Evolutionary conservation across 1,139 yeast species (phyloP).

Genomic region (Geotrichum bryndzae): DNA sequence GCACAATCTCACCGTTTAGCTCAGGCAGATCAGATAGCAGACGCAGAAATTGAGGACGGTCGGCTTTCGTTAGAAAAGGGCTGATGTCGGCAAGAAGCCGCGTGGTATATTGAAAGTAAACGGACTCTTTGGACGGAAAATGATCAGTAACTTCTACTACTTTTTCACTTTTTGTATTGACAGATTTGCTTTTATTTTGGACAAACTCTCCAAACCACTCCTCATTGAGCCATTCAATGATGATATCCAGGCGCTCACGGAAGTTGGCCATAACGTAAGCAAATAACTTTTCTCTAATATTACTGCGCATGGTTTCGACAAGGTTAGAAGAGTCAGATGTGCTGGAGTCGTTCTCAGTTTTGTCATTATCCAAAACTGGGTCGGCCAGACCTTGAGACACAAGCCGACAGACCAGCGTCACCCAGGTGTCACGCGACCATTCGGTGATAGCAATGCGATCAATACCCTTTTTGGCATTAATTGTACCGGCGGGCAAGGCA

Average conservation of each 20-base stretch:
- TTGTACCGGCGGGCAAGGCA: slow-evolving; percentile 20
- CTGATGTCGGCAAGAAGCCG: slow-evolving; percentile 71
- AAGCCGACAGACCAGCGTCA: slow-evolving; percentile 64
- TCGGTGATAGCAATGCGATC: slow-evolving; percentile 35
- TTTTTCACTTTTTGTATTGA: not conserved
- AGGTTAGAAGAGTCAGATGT: not conserved
- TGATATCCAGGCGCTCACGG: slow-evolving; percentile 62
- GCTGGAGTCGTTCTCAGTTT: not conserved
- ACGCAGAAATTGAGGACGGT: slow-evolving; percentile 73
- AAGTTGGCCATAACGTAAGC: slow-evolving; percentile 71
- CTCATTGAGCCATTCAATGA: slow-evolving; percentile 92
- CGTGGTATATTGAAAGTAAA: slow-evolving; percentile 53
- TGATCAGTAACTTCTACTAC: slow-evolving; percentile 1
- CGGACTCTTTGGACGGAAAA: slow-evolving; percentile 18
- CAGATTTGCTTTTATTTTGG: slow-evolving; percentile 19
- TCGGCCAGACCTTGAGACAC: slow-evolving; percentile 68
- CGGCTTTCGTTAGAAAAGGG: slow-evolving; percentile 75
- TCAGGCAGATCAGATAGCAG: slow-evolving; percentile 81
- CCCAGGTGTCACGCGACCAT: slow-evolving; percentile 75
- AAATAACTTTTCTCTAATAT: slow-evolving; percentile 64
- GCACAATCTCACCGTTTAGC: slow-evolving; percentile 54
- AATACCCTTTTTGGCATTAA: slow-evolving; percentile 29
- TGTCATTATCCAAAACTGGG: not conserved
- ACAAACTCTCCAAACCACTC: slow-evolving; percentile 82
- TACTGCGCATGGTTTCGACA: slow-evolving; percentile 35